Base-by-base conservation (phyloP, 257 asterid genomes). In the Apocynum venetum region DNA sequence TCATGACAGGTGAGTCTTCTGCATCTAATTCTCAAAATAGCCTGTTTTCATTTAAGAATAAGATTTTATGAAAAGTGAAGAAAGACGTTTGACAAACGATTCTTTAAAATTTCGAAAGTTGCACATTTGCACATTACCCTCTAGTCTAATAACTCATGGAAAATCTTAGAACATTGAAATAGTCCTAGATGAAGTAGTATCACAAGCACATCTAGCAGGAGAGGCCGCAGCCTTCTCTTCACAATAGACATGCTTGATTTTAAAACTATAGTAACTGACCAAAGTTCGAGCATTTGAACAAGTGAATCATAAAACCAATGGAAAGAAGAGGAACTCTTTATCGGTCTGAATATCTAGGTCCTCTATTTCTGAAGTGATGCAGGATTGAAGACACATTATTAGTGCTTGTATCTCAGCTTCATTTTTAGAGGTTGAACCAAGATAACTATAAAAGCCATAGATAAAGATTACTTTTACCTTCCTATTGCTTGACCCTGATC, bases 1-100 rank as follows among this genome's bases (percentile, higher is more conserved):
- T 96, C 53, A 87, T 96, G 97, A 93, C 99, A 78, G 99, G 99
- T 91, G 46, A 80, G 14, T 13, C 73, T 57, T 10, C 44, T 77
- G 48, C 19, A 63, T 76, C 31, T 53, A 25, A 48, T 71, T 49
- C 56, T 65, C 65, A 14, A 61, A 20, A 7, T 76, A 10, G 4
- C 76, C 17, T 20, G 4, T 75, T 4, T 48, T 48, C 4, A 2
- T 31, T 67, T 64, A 72, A 57, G 59, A 47, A 59, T 64, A 72
- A 57, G 59, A 47, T 55, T 44, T 66, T 65, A 53, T 73, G 44
- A 53, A 43, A 31, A 40, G 40, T 60, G 6, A 19, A 76, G 38
- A n/a, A 25, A 25, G 31, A 25, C 31, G 3, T 11, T 25, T n/a
- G 31, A 7, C 1, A 0, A 2, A 7, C 8, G 19, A 40, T 64